phyloP scores from a whole-genome alignment of 148 eudicot genomes.

The Oxyria digyna region DNA sequence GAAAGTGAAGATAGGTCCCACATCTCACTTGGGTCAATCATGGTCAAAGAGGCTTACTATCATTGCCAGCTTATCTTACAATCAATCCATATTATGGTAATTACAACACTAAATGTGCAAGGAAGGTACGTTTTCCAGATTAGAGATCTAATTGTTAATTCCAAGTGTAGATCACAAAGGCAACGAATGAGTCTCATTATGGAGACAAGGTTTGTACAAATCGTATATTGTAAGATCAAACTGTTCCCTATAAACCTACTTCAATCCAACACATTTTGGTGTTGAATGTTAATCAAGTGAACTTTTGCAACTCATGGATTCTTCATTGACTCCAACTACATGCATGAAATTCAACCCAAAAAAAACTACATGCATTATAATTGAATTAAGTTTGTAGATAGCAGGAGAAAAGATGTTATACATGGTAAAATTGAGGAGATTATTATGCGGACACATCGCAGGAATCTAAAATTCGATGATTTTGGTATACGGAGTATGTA shows the following conservation, averaged over 20 bases:
- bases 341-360: too few species aligned
- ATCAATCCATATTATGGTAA: background rate
- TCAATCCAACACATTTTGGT: background rate
- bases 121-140: background rate
- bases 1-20: background rate
- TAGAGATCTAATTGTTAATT: too few species aligned
- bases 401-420: too few species aligned
- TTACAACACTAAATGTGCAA: constrained; percentile 1
- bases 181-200: background rate
- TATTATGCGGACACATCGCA: too few species aligned
- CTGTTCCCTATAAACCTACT: background rate
- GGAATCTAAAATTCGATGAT: too few species aligned
- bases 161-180: background rate
- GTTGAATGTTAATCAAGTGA: background rate
- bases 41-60: background rate
- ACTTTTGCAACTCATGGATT: background rate
- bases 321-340: too few species aligned
- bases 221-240: background rate
- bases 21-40: background rate
- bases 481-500: too few species aligned
- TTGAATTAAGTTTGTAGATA: too few species aligned
- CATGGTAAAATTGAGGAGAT: too few species aligned
- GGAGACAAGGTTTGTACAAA: background rate
- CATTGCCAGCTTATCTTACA: background rate
- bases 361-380: too few species aligned